Conservation (phyloP, 2,329 filamentous ascomycete genomes). For the Fusarium papillatum region DNA sequence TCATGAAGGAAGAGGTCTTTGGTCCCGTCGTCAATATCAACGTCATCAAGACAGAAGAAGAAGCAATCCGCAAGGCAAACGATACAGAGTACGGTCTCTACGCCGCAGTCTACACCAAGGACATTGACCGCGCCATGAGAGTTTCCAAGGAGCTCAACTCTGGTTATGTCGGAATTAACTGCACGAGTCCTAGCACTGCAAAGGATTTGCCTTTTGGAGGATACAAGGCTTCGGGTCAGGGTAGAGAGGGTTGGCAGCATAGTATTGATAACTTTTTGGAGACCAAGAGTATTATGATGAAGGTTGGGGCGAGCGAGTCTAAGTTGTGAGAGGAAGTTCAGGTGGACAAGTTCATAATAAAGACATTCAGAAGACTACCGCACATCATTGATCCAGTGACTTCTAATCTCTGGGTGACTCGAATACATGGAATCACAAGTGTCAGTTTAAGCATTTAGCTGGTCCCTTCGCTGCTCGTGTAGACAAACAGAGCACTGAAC, state of each 20-base stretch:
- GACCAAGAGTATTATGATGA: constrained; percentile 40
- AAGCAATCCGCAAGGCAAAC: constrained; percentile 50
- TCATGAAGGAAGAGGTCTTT: constrained; percentile 74
- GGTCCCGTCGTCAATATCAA: constrained; percentile 73
- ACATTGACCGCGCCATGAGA: constrained; percentile 60
- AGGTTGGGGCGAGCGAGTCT: constrained; percentile 7
- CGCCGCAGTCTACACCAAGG: constrained; percentile 68
- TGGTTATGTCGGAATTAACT: constrained; percentile 73
- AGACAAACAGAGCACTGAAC: not conserved
- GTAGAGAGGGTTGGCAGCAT: constrained; percentile 23
- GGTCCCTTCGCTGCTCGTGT: not conserved
- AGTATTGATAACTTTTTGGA: constrained; percentile 40
- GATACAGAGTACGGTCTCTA: constrained; percentile 68
- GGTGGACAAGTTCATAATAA: not conserved
- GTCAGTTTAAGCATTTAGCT: accelerated
- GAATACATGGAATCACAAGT: too few species aligned
- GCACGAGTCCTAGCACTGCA: constrained; percentile 37
- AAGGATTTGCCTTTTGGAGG: constrained; percentile 34
- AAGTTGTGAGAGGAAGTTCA: constrained; percentile 16
- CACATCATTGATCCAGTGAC: not conserved
- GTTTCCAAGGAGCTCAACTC: constrained; percentile 67
- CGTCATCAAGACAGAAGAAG: constrained; percentile 52
- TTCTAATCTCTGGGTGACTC: too few species aligned
- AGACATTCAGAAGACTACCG: not conserved
- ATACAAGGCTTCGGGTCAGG: constrained; percentile 28